Conservation (phyloP, 2,329 filamentous ascomycete species). For the Didymella glomerata region DNA sequence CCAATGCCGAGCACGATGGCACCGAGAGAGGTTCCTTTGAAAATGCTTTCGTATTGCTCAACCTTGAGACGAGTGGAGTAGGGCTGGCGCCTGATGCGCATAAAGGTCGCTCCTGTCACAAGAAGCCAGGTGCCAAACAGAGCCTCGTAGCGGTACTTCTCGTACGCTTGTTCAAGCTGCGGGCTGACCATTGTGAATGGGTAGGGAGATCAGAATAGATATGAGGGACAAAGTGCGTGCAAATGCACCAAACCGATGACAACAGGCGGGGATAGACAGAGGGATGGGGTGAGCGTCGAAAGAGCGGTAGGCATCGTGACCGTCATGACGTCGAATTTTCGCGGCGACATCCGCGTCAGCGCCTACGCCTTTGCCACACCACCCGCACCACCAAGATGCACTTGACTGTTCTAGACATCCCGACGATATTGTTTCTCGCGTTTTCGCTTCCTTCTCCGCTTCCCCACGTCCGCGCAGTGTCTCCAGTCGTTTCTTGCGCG, state of each 20-base stretch:
- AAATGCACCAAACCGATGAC: background rate
- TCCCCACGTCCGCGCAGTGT: background rate
- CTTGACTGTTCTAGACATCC: background rate
- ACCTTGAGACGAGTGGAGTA: conserved; percentile 46
- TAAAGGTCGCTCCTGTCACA: conserved; percentile 45
- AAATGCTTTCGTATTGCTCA: conserved; percentile 51
- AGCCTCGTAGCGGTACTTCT: conserved; percentile 44
- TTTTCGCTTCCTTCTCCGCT: background rate
- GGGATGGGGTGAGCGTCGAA: conserved; percentile 17
- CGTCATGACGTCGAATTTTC: conserved; percentile 1
- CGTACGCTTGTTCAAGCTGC: conserved; percentile 26
- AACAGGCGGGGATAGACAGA: conserved; percentile 2
- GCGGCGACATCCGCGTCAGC: conserved; percentile 8
- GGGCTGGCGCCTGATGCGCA: conserved; percentile 47
- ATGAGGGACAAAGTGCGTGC: background rate
- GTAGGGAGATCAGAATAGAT: too few species aligned
- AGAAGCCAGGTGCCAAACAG: conserved; percentile 40
- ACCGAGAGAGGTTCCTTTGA: conserved; percentile 47
- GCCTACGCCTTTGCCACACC: conserved; percentile 1
- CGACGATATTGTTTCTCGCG: background rate
- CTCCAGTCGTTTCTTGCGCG: background rate
- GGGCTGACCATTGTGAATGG: conserved; percentile 27
- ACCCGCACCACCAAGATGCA: conserved; percentile 1
- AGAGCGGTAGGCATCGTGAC: conserved; percentile 7
- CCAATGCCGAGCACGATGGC: conserved; percentile 39